Percentiles rank a stretch among this genome's conserved stretches.
These are phyloP conservation scores for Moricandia moricandioides DNA, from an alignment of 345 rosid genomes.

Conservation along the genomic window DNA sequence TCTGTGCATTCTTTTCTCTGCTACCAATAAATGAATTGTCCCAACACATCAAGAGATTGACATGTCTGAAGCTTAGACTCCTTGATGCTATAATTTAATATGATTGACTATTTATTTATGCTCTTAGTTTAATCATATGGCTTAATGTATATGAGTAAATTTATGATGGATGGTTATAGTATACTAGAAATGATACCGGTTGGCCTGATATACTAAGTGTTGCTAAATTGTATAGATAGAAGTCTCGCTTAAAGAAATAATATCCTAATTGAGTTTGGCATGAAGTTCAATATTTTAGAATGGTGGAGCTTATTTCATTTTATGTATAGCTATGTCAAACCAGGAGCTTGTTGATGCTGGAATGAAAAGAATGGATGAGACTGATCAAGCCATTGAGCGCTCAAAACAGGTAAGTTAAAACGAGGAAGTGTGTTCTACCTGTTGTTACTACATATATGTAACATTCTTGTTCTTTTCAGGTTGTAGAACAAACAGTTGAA, in stretches of 20 bases:
- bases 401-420: conserved; percentile 62
- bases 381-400: conserved; percentile 94
- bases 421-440: not conserved
- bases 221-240: not conserved
- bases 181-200: not conserved
- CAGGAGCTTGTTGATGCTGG: conserved; percentile 89
- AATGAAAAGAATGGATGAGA: conserved; percentile 82
- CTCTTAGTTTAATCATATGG: not conserved
- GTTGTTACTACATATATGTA: conserved; percentile 14
- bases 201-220: not conserved
- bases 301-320: conserved; percentile 17
- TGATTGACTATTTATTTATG: conserved; percentile 2
- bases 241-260: not conserved
- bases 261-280: not conserved
- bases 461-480: conserved; percentile 45
- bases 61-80: conserved; percentile 1
- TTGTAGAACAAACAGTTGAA: conserved; percentile 94
- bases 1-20: not conserved
- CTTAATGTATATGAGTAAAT: conserved; percentile 2
- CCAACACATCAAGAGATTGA: not conserved
- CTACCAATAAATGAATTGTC: not conserved
- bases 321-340: conserved; percentile 74
- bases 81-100: conserved; percentile 2
- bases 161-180: not conserved
- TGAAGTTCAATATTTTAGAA: not conserved